Evolutionary conservation across 441 rosid genomes (phyloP), one percentile per base, ranked within the genome.

Genomic region (Croton setiger): DNA sequence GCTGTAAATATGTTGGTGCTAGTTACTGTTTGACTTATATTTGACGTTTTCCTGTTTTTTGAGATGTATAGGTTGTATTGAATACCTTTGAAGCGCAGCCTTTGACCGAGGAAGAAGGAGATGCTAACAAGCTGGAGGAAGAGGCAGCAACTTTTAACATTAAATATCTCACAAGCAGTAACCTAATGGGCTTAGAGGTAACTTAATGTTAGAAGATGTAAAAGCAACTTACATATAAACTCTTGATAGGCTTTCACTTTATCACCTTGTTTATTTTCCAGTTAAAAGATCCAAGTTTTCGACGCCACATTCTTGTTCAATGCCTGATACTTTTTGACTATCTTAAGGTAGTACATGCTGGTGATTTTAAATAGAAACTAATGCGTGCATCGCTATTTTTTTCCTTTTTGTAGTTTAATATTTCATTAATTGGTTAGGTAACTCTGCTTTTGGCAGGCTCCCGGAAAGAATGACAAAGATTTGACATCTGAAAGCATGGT

Each of bases 101-200:
- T 60, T 86, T 95, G 78, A 95, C 88, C 64, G 99, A 92, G 76
- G 99, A 95, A 84, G 99, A 87, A 70, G 99, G 99, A 67, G 82
- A 87, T 79, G 95, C 93, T 69, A 95, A 89, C 76, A 84, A 83
- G 77, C 81, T 95, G 85, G 97, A 90, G 88, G 98, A 90, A 78
- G 98, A 90, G 75, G 95, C 95, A 54, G 90, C 98, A 73, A 84
- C 89, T 67, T 95, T 88, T 67, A 89, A 87, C 78, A 95, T 92
- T 79, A 95, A 95, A 68, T 95, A 95, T 83, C 88, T 92, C 65
- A 95, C 99, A 35, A 95, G 99, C 86, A 92, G 98, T 81, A 95
- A 92, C 83, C 66, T 95, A 47, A 95, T 95, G 99, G 96, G 98
- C 64, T 85, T 95, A 86, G 99, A 95, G 92, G 99, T 88, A 81